Base-by-base conservation (phyloP, 2,329 filamentous ascomycete species). In the Alternaria sp. region DNA sequence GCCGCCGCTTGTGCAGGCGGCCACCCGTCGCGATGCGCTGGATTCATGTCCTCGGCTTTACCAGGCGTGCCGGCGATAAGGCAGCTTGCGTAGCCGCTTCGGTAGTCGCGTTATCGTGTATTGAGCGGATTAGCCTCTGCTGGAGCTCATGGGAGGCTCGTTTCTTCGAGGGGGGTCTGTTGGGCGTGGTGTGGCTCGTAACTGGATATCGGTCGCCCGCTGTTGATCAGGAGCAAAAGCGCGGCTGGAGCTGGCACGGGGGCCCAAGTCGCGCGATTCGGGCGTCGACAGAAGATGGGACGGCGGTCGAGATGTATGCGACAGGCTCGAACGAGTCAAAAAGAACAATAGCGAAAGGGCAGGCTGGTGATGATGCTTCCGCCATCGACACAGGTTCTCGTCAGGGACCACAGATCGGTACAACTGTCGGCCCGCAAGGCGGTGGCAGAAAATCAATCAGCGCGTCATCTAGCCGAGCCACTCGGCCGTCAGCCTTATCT, bases 1-100 rank as follows among this genome's bases (percentile, higher is more conserved):
- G 75, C 75, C 50, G 81, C 75, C 58, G 82, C 79, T 69, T 87
- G 86, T 47, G 83, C 68, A 66, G 75, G 74, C 58, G 77, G 78
- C 79, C 79, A 81, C 65, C 75, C 78, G 68, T 81, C 79, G 70
- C 78, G 79, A 74, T 79, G 78, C 65, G 77, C 72, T 72, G 78
- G 75, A 71, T 80, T 81, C 79, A 81, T 81, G 47, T 72, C 49
- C 49, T 53, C 72, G 76, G 74, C 75, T 70, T 74, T 75, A 74
- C 65, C 73, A 67, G 49, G 58, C 62, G 64, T 63, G 63, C 71
- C 73, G 72, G 74, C 66, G 60, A 71, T 72, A 73, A 71, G 73
- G 46, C 25, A 45, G 63, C 62, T 45, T 63, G 68, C 63, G 65
- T 68, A 44, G 45, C 47, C 49, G 41, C 58, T 46, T 59, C 55